Conservation (phyloP, 768 basidiomycete genomes). For the Tricholoma terreum region DNA sequence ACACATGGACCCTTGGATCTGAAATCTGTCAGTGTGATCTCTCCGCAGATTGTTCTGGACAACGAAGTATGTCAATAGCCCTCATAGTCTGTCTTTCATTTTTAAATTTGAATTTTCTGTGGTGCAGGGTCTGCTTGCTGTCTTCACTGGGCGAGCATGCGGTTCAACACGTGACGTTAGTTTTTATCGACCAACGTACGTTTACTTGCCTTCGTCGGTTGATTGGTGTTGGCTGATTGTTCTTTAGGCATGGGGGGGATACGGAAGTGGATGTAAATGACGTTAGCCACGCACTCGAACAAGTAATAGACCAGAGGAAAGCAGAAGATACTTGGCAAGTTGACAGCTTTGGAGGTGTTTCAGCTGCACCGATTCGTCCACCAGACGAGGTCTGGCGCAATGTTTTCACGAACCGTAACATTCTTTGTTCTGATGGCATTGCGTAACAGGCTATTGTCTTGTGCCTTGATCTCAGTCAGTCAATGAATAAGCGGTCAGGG, state of each 20-base stretch:
- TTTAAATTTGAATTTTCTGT: no score
- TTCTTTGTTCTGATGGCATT: no score
- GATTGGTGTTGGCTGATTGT: no score
- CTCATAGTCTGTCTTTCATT: no score
- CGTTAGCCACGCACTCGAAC: constrained; percentile 20
- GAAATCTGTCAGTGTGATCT: constrained; percentile 20
- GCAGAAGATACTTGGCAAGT: constrained; percentile 27
- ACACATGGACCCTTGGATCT: constrained; percentile 24
- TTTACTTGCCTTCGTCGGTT: no score
- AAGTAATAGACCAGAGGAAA: constrained; percentile 17
- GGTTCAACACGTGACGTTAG: constrained; percentile 25
- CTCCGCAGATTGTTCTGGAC: constrained; percentile 27
- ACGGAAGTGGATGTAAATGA: constrained; percentile 29
- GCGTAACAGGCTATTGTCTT: constrained; percentile 27
- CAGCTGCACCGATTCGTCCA: no score
- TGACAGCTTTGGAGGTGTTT: constrained; percentile 22
- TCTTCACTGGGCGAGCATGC: constrained; percentile 28
- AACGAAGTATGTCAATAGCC: constrained; percentile 18
- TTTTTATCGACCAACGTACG: constrained; percentile 26
- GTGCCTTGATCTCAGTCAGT: constrained; percentile 26
- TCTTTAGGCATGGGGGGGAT: constrained; percentile 24
- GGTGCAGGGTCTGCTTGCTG: constrained; percentile 27
- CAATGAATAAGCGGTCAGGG: constrained; percentile 21
- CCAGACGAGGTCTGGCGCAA: no score
- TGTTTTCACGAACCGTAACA: no score